Conservation (phyloP, 345 rosid genomes). For the Aurinia saxatilis region DNA sequence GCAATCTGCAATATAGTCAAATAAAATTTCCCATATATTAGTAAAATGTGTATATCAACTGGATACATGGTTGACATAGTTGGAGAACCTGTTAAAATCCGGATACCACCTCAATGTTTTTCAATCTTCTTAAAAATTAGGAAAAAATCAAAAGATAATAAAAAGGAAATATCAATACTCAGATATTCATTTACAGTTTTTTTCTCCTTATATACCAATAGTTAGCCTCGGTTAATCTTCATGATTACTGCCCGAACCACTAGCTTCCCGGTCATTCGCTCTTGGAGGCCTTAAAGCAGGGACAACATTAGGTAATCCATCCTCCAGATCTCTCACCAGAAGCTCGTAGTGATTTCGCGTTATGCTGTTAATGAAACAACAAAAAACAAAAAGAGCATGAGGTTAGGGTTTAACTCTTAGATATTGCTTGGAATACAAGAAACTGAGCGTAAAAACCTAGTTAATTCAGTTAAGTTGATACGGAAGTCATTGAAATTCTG, state of each 20-base stretch:
- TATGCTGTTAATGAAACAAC: slow-evolving; percentile 42
- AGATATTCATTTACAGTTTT: too few species aligned
- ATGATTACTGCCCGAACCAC: background rate
- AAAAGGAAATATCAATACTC: too few species aligned
- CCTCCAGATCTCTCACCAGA: slow-evolving; percentile 59
- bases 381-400: too few species aligned
- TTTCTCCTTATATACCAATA: too few species aligned
- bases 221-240: background rate
- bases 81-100: too few species aligned
- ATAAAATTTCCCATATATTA: background rate
- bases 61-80: too few species aligned
- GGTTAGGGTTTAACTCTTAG: background rate
- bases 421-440: background rate
- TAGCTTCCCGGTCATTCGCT: background rate
- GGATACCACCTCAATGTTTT: too few species aligned
- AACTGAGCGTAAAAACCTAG: slow-evolving; percentile 42
- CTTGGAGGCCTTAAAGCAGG: slow-evolving; percentile 10
- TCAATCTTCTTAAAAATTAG: too few species aligned
- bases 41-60: background rate
- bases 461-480: slow-evolving; percentile 42
- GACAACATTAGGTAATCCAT: slow-evolving; percentile 52
- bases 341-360: slow-evolving; percentile 57
- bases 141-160: too few species aligned
- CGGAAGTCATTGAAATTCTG: slow-evolving; percentile 49
- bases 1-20: background rate